Percentiles rank a stretch among this genome's conserved stretches.
phyloP scores from a whole-genome alignment of 495 filamentous ascomycete genomes.

The Astrothelium subdiscretum region DNA sequence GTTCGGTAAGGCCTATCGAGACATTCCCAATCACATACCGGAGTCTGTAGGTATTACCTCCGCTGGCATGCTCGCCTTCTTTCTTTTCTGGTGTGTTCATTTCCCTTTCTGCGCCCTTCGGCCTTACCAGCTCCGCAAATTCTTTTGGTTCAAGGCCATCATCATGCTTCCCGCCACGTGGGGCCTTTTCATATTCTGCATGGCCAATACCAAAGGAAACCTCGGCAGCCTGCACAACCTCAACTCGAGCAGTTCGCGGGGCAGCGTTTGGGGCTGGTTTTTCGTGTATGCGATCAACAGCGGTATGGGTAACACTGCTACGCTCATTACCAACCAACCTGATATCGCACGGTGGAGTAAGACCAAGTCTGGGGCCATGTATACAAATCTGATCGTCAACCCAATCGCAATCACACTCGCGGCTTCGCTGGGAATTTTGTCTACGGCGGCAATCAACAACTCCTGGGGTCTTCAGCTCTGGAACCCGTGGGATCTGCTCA shows the following conservation, averaged over 20 bases:
- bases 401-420: slow-evolving; percentile 32
- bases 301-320: slow-evolving; percentile 34
- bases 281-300: slow-evolving; percentile 33
- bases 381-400: slow-evolving; percentile 30
- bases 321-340: slow-evolving; percentile 34
- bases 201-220: slow-evolving; percentile 30
- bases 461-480: slow-evolving; percentile 28
- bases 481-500: slow-evolving; percentile 30
- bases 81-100: slow-evolving; percentile 50
- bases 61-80: slow-evolving; percentile 50
- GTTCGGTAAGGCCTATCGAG: slow-evolving; percentile 22
- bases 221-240: slow-evolving; percentile 18
- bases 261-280: slow-evolving; percentile 25
- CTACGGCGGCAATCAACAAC: slow-evolving; percentile 32
- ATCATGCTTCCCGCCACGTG: slow-evolving; percentile 18
- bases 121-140: slow-evolving; percentile 43
- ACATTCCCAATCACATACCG: slow-evolving; percentile 31
- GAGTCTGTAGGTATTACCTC: slow-evolving; percentile 49
- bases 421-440: slow-evolving; percentile 32
- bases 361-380: slow-evolving; percentile 27
- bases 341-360: slow-evolving; percentile 32
- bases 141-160: slow-evolving; percentile 47
- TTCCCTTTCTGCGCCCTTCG: slow-evolving; percentile 43
- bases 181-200: slow-evolving; percentile 32
- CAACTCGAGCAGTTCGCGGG: slow-evolving; percentile 1